Evolutionary conservation across 1,284 basidiomycete species (phyloP), one percentile per base, ranked within the genome.

Genomic region (Ceratobasidium sp.): DNA sequence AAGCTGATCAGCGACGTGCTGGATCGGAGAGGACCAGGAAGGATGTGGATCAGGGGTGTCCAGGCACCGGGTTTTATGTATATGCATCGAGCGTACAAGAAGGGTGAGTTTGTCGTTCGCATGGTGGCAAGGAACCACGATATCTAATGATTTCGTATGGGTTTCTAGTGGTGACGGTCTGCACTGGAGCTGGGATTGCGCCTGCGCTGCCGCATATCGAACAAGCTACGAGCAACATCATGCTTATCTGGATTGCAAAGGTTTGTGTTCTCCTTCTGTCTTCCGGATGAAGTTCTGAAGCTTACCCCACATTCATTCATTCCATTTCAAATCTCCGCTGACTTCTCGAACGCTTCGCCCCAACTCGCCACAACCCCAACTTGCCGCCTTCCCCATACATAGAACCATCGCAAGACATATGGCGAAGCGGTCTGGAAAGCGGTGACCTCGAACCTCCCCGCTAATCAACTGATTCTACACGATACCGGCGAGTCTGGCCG

Each of bases 391-490:
- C 13, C 58, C 58, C 63, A 23, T 20, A 1, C 18, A 63, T 15
- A 77, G 75, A 77, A 77, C 39, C 75, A 77, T 64, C 61, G 66
- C 49, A 77, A 77, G 49, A 77, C 75, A 6, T 77, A 77, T 42
- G 75, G 75, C 33, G 56, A 66, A 49, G 75, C 66, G 9, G 75
- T 77, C 20, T 77, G 75, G 75, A 23, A 77, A 1, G 66, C 75
- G 15, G 75, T 77, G 28, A 68, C 75, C 9, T 77, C 75, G 15
- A 77, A 77, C 23, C 46, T 77, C n/a, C 75, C 75, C 20, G 9
- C 49, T 6, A 55, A 77, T n/a, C 75, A 77, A 40, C 66, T 77
- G 7, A 40, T 77, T 6, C 49, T 77, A 55, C 75, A 77, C 60
- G 75, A 77, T 44, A 77, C 75, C 10, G 75, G 64, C 42, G 75